phyloP scores from a whole-genome alignment of 495 filamentous ascomycete genomes.

The Penicillium psychrofluorescens region DNA sequence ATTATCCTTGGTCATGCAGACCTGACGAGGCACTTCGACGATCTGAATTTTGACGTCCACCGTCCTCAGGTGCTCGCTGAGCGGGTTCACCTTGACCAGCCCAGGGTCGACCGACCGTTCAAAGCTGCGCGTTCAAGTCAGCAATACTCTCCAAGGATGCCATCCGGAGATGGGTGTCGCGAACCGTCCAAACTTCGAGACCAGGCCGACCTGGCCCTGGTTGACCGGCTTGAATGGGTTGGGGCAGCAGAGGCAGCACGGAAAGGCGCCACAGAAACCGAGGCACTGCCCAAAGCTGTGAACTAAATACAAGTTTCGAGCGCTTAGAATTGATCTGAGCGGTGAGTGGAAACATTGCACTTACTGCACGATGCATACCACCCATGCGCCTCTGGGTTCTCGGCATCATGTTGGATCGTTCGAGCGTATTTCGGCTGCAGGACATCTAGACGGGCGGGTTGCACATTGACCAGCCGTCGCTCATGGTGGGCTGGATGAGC shows the following conservation, averaged over 20 bases:
- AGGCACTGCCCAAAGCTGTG: slow-evolving; percentile 68
- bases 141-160: background rate
- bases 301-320: slow-evolving; percentile 35
- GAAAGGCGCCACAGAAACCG: slow-evolving; percentile 79
- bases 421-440: slow-evolving; percentile 86
- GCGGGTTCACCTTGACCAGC: slow-evolving; percentile 96
- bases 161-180: slow-evolving; percentile 6
- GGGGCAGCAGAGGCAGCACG: slow-evolving; percentile 86
- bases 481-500: slow-evolving; percentile 9
- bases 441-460: slow-evolving; percentile 75
- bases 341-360: slow-evolving; percentile 16
- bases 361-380: slow-evolving; percentile 89
- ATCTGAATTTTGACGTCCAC: slow-evolving; percentile 99
- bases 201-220: slow-evolving; percentile 89
- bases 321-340: background rate
- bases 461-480: slow-evolving; percentile 58
- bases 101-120: slow-evolving; percentile 95
- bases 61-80: slow-evolving; percentile 80
- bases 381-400: slow-evolving; percentile 66
- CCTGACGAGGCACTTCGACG: slow-evolving; percentile 90
- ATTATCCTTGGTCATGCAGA: slow-evolving; percentile 99
- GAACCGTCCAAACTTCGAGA: slow-evolving; percentile 85
- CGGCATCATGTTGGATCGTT: slow-evolving; percentile 55
- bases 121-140: slow-evolving; percentile 42
- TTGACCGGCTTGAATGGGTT: slow-evolving; percentile 94